Conservation (phyloP, 1,284 basidiomycete genomes). For the Apiotrichum porosum region DNA sequence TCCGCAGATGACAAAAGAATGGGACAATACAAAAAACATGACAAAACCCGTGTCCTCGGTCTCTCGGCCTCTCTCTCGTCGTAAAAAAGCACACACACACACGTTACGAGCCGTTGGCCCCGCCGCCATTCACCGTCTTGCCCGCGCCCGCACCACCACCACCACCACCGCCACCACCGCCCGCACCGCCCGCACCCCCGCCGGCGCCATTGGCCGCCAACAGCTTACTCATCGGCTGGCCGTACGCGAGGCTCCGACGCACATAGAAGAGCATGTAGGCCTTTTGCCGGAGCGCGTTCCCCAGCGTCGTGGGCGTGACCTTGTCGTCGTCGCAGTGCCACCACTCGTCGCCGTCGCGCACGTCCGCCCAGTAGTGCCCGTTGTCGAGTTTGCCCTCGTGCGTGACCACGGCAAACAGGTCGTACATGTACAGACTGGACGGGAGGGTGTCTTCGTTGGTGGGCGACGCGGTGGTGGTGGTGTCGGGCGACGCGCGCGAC, state of each 20-base stretch:
- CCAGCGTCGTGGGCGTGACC: conserved; percentile 65
- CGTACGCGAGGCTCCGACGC: conserved; percentile 74
- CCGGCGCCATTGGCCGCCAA: conserved; percentile 9
- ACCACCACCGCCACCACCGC: not conserved
- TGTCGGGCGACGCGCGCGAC: not conserved
- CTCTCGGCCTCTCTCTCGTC: no score
- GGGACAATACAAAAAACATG: no score
- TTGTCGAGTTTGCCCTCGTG: conserved; percentile 93
- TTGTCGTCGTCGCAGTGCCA: conserved; percentile 94
- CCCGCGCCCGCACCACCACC: not conserved
- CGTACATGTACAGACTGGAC: conserved; percentile 75
- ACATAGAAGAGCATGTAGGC: conserved; percentile 93
- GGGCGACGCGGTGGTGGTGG: no score
- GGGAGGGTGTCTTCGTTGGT: conserved; percentile 49
- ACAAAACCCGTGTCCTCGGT: no score
- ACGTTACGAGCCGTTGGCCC: conserved; percentile 1
- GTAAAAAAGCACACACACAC: not conserved
- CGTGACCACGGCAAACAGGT: conserved; percentile 88
- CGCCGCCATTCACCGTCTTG: conserved; percentile 10
- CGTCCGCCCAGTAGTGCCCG: conserved; percentile 67
- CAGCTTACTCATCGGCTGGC: conserved; percentile 17
- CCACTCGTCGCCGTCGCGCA: conserved; percentile 59
- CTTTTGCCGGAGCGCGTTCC: conserved; percentile 62
- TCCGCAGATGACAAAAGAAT: no score
- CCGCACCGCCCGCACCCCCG: not conserved